A percentile compares a stretch with the other conserved stretches of the same genome.
These are phyloP conservation scores for Bacidia rubella DNA, from an alignment of 495 filamentous ascomycete species.

Conservation along the genomic window DNA sequence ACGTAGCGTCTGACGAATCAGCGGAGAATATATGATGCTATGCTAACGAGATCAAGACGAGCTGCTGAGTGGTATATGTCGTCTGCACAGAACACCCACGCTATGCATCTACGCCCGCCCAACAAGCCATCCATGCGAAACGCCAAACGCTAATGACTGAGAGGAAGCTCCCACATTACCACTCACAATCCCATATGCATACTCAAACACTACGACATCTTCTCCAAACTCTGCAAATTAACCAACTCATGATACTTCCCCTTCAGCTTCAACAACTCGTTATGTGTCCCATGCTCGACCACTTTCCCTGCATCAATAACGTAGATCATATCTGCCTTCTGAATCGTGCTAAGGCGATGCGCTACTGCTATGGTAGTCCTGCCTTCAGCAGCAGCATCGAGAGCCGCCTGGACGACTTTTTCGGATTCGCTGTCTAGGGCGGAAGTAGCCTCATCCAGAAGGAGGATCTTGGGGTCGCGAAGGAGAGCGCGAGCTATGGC, in stretches of 20 bases:
- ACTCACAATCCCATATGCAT: too few species aligned
- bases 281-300: constrained; percentile 60
- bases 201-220: constrained; percentile 29
- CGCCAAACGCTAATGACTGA: too few species aligned
- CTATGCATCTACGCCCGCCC: too few species aligned
- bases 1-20: too few species aligned
- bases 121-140: too few species aligned
- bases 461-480: constrained; percentile 53
- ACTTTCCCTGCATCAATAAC: constrained; percentile 67
- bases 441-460: constrained; percentile 74
- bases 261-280: constrained; percentile 47
- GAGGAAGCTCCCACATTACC: too few species aligned
- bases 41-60: too few species aligned
- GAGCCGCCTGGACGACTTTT: constrained; percentile 67
- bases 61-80: too few species aligned
- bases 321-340: constrained; percentile 73
- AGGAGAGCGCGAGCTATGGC: constrained; percentile 64
- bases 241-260: constrained; percentile 69
- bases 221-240: constrained; percentile 65
- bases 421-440: constrained; percentile 72
- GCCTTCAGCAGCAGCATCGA: constrained; percentile 60
- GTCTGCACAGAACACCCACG: too few species aligned
- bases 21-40: too few species aligned
- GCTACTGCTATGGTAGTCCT: constrained; percentile 70
- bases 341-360: constrained; percentile 64